Base-by-base conservation (phyloP, 345 rosid genomes). In the Anastatica hierochuntica region DNA sequence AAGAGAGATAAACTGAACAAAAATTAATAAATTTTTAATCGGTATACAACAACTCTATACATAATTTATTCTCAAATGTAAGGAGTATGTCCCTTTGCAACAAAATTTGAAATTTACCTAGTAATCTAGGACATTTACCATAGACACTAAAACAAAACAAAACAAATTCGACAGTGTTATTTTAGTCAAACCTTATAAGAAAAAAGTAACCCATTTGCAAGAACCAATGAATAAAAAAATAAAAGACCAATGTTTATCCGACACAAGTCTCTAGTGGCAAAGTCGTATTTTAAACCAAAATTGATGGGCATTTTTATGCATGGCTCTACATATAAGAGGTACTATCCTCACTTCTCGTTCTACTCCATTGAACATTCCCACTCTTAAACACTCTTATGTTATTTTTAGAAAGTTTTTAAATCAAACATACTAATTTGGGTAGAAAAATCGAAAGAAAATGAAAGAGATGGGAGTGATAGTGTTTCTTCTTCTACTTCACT, bases 401-500 rank as follows among this genome's bases (percentile, higher is more conserved):
- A 9, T 14, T 9, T 49, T 17, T 8, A 1, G 1, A 5, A 29
- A 43, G 33, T 23, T 27, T 17, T 51, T 11, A n/a, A 14, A 1
- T 31, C 7, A 3, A 49, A 30, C 41, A 46, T 41, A 54, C 10
- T 5, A 52, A 36, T 26, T 27, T 19, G 31, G 16, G 30, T 42
- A 43, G 0, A 14, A 8, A 6, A 2, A 0, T 4, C 0, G 8
- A 24, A 10, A 48, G 33, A n/a, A 31, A 30, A 72, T 74, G 81
- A 64, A 57, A 77, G 71, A 58, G 38, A 60, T 52, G 70, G 29
- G 65, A 37, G 31, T 58, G 10, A 26, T 67, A 36, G 14, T 74
- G 71, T n/a, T n/a, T n/a, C 46, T 70, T 60, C 76, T 55, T 75
- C 74, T 83, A 1, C 76, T 84, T 26, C 67, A 68, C 5, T 60